Evolutionary conservation across 106 monocot genomes (phyloP).

Genomic region (Amphibolis antarctica): DNA sequence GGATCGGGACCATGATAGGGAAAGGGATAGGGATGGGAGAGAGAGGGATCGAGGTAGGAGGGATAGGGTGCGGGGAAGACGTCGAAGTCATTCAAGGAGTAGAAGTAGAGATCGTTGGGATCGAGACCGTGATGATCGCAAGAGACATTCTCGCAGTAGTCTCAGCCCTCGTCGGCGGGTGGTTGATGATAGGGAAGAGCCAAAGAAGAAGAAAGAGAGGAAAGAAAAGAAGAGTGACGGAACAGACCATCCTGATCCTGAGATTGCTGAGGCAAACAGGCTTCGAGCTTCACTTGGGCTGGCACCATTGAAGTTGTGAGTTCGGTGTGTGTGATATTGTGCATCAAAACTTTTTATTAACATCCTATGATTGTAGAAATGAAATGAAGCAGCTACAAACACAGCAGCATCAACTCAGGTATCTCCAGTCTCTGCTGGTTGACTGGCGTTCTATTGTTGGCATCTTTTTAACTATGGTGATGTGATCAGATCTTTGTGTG

Average conservation of each 20-base stretch:
- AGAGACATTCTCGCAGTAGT: constrained; percentile 46
- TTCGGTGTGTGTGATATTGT: neutral
- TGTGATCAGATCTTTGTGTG: no score
- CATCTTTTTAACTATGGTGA: no score
- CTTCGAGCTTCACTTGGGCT: constrained; percentile 74
- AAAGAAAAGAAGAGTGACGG: constrained; percentile 77
- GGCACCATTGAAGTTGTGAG: constrained; percentile 51
- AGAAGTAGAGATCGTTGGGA: constrained; percentile 68
- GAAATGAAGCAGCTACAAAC: no score
- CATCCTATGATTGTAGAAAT: no score
- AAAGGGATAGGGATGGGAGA: constrained; percentile 61
- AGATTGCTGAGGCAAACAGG: constrained; percentile 83
- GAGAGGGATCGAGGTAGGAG: constrained; percentile 68
- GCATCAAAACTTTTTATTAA: no score
- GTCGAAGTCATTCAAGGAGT: constrained; percentile 72
- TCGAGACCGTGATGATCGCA: constrained; percentile 55
- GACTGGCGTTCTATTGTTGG: no score
- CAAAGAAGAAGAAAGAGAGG: constrained; percentile 64
- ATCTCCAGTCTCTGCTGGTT: no score
- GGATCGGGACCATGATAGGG: constrained; percentile 58
- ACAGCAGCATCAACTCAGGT: no score
- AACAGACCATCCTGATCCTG: constrained; percentile 80
- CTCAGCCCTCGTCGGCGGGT: constrained; percentile 34
- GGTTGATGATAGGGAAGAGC: constrained; percentile 26
- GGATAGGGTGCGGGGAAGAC: constrained; percentile 56